phyloP scores from a whole-genome alignment of 176 grass and related monocot species.

The Carex myosuroides region DNA sequence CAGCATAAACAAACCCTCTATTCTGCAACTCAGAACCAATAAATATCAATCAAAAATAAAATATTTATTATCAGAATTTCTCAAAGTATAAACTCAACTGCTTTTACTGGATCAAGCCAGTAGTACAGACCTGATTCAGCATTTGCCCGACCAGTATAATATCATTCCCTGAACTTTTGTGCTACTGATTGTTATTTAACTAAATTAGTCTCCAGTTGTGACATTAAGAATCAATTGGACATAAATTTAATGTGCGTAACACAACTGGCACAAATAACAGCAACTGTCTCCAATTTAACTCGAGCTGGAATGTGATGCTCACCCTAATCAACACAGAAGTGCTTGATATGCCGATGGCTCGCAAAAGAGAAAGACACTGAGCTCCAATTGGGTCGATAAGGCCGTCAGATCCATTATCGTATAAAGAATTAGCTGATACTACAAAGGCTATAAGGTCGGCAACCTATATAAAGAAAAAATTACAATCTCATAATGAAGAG shows the following conservation, averaged over 20 bases:
- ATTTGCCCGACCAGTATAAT: background rate
- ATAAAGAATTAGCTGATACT: conserved; percentile 75
- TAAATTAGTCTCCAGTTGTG: background rate
- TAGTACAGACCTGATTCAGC: background rate
- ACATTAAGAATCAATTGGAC: background rate
- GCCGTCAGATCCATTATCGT: conserved; percentile 32
- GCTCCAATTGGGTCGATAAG: conserved; percentile 69
- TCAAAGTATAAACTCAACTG: background rate
- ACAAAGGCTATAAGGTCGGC: conserved; percentile 88
- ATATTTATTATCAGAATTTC: background rate
- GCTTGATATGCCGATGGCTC: conserved; percentile 74
- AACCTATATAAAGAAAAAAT: conserved; percentile 49
- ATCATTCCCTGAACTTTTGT: background rate
- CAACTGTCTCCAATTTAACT: background rate
- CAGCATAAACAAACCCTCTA: background rate
- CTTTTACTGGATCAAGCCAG: background rate
- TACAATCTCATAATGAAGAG: conserved; percentile 32
- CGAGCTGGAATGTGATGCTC: conserved; percentile 19
- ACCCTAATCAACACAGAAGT: conserved; percentile 87
- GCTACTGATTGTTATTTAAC: background rate
- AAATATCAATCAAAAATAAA: background rate
- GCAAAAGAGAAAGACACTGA: conserved; percentile 79
- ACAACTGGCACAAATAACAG: background rate
- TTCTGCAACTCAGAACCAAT: background rate
- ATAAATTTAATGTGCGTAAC: background rate